Percentiles rank a stretch among this genome's conserved stretches.
Conservation (phyloP, 345 rosid genomes). For the Turnera subulata region DNA sequence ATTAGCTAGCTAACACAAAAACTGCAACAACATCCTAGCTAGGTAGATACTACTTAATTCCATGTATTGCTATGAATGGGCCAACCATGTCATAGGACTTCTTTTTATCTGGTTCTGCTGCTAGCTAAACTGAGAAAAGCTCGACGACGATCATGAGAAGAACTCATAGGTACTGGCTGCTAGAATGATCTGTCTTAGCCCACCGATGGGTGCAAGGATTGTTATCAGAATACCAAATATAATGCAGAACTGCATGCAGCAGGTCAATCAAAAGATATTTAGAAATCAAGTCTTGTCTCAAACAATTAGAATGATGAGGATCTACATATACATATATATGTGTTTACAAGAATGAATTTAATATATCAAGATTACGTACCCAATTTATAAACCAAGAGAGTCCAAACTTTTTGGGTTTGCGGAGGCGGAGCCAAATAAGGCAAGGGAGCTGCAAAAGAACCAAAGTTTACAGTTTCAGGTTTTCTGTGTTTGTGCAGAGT, state of each 20-base stretch:
- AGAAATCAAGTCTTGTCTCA: not conserved
- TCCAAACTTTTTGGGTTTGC: slow-evolving; percentile 64
- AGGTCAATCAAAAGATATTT: slow-evolving; percentile 24
- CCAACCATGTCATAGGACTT: no score
- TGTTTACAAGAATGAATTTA: not conserved
- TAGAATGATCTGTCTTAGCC: slow-evolving; percentile 50
- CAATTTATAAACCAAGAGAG: slow-evolving; percentile 63
- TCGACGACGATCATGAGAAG: slow-evolving; percentile 38
- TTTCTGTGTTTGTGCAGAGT: not conserved
- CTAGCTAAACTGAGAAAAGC: no score
- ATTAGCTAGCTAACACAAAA: no score
- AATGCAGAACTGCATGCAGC: slow-evolving; percentile 83
- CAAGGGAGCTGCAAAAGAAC: slow-evolving; percentile 56
- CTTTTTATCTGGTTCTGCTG: no score
- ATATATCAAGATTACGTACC: slow-evolving; percentile 34
- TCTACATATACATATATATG: not conserved
- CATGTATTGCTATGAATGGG: no score
- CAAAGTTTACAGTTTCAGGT: not conserved
- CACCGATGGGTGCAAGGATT: slow-evolving; percentile 67
- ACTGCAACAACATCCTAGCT: no score
- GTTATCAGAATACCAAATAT: slow-evolving; percentile 44
- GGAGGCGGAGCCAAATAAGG: slow-evolving; percentile 60
- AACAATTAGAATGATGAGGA: not conserved
- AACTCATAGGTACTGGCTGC: slow-evolving; percentile 45
- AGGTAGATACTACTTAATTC: no score